Conservation (phyloP, 345 rosid genomes). For the Aethionema arabicum region DNA sequence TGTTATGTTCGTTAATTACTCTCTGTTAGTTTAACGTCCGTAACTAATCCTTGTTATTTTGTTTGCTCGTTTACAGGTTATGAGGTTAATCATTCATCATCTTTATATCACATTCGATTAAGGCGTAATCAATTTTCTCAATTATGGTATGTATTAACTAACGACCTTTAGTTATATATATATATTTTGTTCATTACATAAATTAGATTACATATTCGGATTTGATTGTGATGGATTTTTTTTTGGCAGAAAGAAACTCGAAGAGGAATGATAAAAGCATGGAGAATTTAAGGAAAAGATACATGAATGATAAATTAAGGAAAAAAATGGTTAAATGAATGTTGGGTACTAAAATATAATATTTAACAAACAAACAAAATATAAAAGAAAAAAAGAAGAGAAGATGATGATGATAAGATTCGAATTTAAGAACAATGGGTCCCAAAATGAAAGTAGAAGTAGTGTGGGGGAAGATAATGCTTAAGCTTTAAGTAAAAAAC, state of each 20-base stretch:
- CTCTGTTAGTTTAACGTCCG: slow-evolving; percentile 14
- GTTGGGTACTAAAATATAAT: not conserved
- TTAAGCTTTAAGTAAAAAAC: slow-evolving; percentile 4
- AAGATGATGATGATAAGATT: slow-evolving; percentile 36
- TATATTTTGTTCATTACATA: not conserved
- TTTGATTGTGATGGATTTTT: not conserved
- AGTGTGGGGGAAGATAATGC: slow-evolving; percentile 7
- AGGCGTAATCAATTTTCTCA: slow-evolving; percentile 7
- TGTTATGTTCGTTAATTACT: not conserved
- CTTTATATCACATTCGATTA: not conserved
- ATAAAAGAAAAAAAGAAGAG: slow-evolving; percentile 1
- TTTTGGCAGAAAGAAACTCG: slow-evolving; percentile 7
- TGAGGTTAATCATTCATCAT: not conserved
- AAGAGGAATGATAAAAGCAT: slow-evolving; percentile 23
- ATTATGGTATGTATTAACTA: slow-evolving; percentile 18
- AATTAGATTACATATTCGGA: not conserved
- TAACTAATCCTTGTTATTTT: not conserved
- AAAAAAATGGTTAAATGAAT: not conserved
- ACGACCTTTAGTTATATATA: too few relatives aligned
- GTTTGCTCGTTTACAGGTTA: slow-evolving; percentile 20
- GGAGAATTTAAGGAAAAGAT: slow-evolving; percentile 13
- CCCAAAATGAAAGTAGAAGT: slow-evolving; percentile 12
- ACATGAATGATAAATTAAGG: slow-evolving; percentile 1
- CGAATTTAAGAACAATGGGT: slow-evolving; percentile 27
- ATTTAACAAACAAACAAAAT: too few relatives aligned